A percentile compares a stretch with the other conserved stretches of the same genome.
These are phyloP conservation scores for Litchi chinensis DNA, from an alignment of 345 rosid species.

Conservation along the genomic window DNA sequence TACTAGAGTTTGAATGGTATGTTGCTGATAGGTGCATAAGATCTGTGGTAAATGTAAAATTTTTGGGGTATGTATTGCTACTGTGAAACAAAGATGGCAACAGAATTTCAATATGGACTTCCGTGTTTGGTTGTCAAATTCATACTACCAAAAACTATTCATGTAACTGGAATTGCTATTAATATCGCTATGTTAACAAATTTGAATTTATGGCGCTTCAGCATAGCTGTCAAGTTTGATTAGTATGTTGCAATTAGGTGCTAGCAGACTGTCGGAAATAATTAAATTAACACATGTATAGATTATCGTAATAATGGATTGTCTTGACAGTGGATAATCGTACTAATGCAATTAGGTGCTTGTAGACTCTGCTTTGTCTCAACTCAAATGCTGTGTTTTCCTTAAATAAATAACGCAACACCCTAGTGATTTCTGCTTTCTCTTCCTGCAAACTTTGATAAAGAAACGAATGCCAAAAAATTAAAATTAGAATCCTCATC, in stretches of 20 bases:
- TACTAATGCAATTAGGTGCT: no score
- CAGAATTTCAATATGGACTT: constrained; percentile 45
- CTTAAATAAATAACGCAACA: neutral
- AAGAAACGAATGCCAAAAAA: neutral
- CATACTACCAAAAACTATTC: neutral
- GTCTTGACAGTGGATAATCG: no score
- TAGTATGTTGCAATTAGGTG: neutral
- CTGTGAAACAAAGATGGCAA: constrained; percentile 39
- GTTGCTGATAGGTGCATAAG: neutral
- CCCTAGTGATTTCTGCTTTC: neutral
- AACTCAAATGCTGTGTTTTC: neutral
- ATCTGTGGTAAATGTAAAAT: neutral
- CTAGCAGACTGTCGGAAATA: neutral
- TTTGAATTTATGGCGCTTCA: neutral
- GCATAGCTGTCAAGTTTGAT: neutral
- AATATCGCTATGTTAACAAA: neutral
- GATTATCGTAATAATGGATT: neutral
- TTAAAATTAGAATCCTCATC: neutral
- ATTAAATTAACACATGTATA: neutral
- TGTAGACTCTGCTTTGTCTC: neutral
- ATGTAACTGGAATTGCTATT: neutral
- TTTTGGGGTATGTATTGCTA: neutral
- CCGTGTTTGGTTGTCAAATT: neutral
- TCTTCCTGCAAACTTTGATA: neutral
- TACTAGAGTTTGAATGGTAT: neutral